A percentile compares a stretch with the other conserved stretches of the same genome.
These are phyloP conservation scores for Limonomyces culmigenus DNA, from an alignment of 1,284 basidiomycete genomes.

Conservation along the genomic window DNA sequence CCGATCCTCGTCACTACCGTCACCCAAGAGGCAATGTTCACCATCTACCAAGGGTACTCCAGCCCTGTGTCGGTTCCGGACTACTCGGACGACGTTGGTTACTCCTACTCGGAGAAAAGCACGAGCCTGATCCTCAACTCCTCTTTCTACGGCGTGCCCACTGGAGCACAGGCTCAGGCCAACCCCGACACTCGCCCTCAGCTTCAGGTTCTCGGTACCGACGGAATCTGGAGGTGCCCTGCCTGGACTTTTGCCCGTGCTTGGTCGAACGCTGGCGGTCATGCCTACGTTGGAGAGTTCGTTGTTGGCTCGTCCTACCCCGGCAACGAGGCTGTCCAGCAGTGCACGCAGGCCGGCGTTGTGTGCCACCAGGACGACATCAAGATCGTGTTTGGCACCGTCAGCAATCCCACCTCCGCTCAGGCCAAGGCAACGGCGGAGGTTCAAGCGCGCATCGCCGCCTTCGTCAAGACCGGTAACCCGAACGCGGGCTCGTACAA, in stretches of 20 bases:
- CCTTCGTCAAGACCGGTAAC: too few species aligned
- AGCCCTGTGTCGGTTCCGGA: too few species aligned
- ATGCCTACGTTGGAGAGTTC: slow-evolving; percentile 54
- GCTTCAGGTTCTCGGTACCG: slow-evolving; percentile 47
- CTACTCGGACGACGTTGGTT: too few species aligned
- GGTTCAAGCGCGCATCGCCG: too few species aligned
- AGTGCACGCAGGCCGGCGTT: too few species aligned
- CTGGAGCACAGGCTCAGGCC: slow-evolving; percentile 14
- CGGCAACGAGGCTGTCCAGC: slow-evolving; percentile 33
- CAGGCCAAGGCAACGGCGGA: too few species aligned
- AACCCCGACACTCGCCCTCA: slow-evolving; percentile 31
- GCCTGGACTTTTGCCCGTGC: slow-evolving; percentile 49
- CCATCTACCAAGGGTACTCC: slow-evolving; percentile 30
- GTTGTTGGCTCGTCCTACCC: slow-evolving; percentile 53
- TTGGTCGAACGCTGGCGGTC: slow-evolving; percentile 48
- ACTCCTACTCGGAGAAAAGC: too few species aligned
- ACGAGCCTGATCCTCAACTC: slow-evolving; percentile 30
- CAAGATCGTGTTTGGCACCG: too few species aligned
- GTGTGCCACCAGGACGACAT: too few species aligned
- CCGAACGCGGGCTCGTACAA: too few species aligned
- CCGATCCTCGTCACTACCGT: slow-evolving; percentile 58
- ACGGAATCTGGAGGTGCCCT: slow-evolving; percentile 55
- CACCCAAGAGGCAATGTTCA: slow-evolving; percentile 43
- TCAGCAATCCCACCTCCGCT: too few species aligned
- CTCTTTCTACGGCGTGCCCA: slow-evolving; percentile 28